Evolutionary conservation across 176 grass and related monocot genomes (phyloP).

Genomic region (Coix lacrymajobi): DNA sequence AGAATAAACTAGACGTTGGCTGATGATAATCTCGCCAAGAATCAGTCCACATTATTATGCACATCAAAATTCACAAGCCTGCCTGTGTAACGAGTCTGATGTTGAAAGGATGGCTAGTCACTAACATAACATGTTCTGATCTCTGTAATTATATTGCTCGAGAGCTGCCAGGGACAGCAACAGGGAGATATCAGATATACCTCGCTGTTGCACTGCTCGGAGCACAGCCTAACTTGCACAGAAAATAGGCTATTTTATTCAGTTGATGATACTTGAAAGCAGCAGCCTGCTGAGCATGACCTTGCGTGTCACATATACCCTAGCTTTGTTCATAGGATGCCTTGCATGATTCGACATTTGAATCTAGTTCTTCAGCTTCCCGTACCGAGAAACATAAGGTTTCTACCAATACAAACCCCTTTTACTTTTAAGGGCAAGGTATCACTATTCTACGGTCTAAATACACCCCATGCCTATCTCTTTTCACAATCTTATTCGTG

Average conservation of each 20-base stretch:
- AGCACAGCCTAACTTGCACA: background rate
- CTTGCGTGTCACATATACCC: background rate
- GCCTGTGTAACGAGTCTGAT: background rate
- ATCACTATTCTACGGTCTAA: background rate
- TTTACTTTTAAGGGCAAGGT: constrained; percentile 5
- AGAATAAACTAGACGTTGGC: background rate
- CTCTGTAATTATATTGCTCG: background rate
- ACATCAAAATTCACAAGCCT: background rate
- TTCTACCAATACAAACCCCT: constrained; percentile 10
- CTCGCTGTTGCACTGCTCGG: background rate
- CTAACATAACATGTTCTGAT: background rate
- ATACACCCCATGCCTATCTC: background rate
- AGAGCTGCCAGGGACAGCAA: background rate
- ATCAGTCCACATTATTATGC: background rate
- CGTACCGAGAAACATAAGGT: background rate
- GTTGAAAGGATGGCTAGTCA: background rate
- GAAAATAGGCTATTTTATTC: background rate
- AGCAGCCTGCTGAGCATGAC: background rate
- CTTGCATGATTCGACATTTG: background rate
- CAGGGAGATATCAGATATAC: background rate
- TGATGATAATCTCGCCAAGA: background rate
- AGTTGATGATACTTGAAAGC: background rate
- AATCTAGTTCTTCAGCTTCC: background rate
- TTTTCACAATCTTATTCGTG: background rate
- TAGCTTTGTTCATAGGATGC: background rate